Evolutionary conservation across 257 asterid species (phyloP), one percentile per base, ranked within the genome.

Genomic region (Petunia axillaris): DNA sequence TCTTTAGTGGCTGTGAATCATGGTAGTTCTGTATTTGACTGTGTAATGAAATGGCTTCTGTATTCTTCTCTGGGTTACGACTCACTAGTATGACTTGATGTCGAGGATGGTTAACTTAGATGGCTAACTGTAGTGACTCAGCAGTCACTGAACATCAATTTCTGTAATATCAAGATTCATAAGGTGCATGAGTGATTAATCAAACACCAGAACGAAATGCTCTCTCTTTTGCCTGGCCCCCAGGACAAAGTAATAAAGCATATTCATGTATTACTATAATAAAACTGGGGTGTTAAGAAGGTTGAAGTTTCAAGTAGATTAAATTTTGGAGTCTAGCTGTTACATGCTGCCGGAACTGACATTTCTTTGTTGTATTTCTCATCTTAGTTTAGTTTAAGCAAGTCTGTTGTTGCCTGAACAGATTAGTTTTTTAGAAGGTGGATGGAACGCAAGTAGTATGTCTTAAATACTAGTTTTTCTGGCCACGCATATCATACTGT

Each of bases 1-100:
- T 9, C 59, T 46, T 11, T 78, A 80, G 86, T 80, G 62, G 70
- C 70, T 57, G 55, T 76, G 66, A 57, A 76, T 76, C 55, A 40
- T 55, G 25, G 41, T 57, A 39, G 65, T 4, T 76, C 70, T 39
- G 68, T 76, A 76, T 43, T 15, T 9, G 53, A 57, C 80, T 83
- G 8, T 68, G 81, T 64, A 74, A 64, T 73, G 66, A 5, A 64
- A 44, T 84, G 41, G 53, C n/a, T 76, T 76, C 67, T 40, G 37
- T 76, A 15, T 57, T 4, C 50, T 3, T 6, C 3, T 35, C 25
- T 35, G 35, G 35, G 13, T 50, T 71, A 25, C 77, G 2, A 52
- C 14, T 52, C 11, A 8, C 15, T 35, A 50, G 10, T 73, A 7
- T 13, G 63, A 73, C 36, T 11, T 73, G 41, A 65, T 65, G 2